Evolutionary conservation across 345 rosid genomes (phyloP).

Genomic region (Arabis hirsuta): DNA sequence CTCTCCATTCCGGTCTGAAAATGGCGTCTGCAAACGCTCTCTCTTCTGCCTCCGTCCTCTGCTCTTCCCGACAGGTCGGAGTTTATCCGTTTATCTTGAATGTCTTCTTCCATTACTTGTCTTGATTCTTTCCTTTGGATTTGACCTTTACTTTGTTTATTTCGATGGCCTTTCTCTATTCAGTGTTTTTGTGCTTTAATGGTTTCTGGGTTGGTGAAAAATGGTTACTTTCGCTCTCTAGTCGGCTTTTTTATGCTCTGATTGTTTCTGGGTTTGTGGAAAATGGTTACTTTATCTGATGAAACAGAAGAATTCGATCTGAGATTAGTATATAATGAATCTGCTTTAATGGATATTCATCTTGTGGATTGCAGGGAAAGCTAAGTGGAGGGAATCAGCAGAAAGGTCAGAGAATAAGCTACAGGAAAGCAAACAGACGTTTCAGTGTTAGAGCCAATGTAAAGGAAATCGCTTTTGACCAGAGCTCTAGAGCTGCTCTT

Average conservation of each 20-base stretch:
- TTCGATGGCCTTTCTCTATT: neutral
- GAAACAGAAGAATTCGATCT: neutral
- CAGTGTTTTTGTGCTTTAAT: neutral
- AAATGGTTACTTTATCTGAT: neutral
- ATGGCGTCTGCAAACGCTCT: slow-evolving; percentile 89
- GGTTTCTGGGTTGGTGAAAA: slow-evolving; percentile 19
- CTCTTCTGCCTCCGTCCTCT: slow-evolving; percentile 66
- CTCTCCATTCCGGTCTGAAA: neutral
- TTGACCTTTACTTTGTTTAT: neutral
- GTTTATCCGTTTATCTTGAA: slow-evolving; percentile 2
- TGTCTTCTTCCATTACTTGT: neutral
- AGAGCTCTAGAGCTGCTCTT: slow-evolving; percentile 74
- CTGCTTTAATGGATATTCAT: slow-evolving; percentile 1
- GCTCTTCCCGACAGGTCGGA: slow-evolving; percentile 72
- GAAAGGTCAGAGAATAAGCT: slow-evolving; percentile 59
- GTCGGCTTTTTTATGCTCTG: too few species aligned
- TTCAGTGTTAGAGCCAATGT: slow-evolving; percentile 77
- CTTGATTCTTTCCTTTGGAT: neutral
- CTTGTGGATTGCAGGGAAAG: slow-evolving; percentile 50
- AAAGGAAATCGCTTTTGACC: slow-evolving; percentile 91
- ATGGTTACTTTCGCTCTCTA: neutral
- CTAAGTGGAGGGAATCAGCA: slow-evolving; percentile 57
- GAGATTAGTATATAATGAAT: neutral
- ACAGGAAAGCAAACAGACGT: slow-evolving; percentile 53
- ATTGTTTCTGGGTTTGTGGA: slow-evolving; percentile 8